Conservation (phyloP, 2,329 filamentous ascomycete genomes). For the Juglanconis juglandina region DNA sequence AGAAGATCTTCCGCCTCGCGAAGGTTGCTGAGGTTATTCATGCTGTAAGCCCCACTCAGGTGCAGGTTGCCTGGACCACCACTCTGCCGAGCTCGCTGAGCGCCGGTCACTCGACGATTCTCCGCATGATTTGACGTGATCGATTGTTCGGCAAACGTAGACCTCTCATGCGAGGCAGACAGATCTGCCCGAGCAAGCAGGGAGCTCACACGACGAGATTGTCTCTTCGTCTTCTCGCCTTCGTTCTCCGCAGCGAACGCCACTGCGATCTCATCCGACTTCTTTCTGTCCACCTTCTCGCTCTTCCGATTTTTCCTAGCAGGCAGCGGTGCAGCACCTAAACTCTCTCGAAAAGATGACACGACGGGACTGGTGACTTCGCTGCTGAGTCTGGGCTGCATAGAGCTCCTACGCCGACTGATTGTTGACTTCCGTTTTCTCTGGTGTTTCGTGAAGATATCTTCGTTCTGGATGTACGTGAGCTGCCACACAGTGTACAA, state of each 20-base stretch:
- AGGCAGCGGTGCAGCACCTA: constrained; percentile 54
- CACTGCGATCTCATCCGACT: constrained; percentile 59
- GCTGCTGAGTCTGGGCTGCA: constrained; percentile 67
- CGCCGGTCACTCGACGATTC: constrained; percentile 63
- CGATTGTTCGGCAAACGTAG: constrained; percentile 70
- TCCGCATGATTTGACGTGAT: constrained; percentile 39
- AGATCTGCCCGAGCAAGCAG: constrained; percentile 83
- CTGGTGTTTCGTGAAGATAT: constrained; percentile 46
- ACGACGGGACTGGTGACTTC: constrained; percentile 72
- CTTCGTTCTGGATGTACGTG: constrained; percentile 69
- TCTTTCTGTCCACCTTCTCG: constrained; percentile 42
- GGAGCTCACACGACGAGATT: constrained; percentile 81
- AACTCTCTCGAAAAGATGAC: constrained; percentile 70
- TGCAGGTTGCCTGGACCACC: constrained; percentile 27
- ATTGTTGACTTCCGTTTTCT: constrained; percentile 44
- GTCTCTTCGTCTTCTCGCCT: constrained; percentile 51
- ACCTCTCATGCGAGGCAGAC: constrained; percentile 77
- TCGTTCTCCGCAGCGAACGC: constrained; percentile 68
- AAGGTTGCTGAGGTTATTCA: constrained; percentile 64
- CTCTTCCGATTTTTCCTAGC: constrained; percentile 53
- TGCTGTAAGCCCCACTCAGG: constrained; percentile 25
- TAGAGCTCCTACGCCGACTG: constrained; percentile 56
- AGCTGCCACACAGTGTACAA: constrained; percentile 84
- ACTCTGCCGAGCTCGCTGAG: constrained; percentile 61
- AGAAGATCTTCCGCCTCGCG: constrained; percentile 54